Evolutionary conservation across 2,329 filamentous ascomycete species (phyloP), one percentile per base, ranked within the genome.

Genomic region (Diaporthe capsici): DNA sequence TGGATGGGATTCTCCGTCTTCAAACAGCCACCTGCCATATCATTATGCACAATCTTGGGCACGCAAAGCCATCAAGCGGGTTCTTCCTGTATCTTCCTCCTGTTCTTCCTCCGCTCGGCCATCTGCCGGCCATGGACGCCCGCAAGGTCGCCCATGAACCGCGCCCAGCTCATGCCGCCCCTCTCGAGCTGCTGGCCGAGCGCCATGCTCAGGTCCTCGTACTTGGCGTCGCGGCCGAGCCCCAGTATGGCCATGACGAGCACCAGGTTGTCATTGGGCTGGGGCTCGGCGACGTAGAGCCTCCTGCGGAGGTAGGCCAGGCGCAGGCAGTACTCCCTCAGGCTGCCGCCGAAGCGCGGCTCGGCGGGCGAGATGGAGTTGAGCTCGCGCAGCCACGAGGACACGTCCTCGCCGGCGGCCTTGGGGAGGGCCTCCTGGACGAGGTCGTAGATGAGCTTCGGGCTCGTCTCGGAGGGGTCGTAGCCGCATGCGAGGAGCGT

Each of bases 201-300:
- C 2, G 61, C 71, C 73, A 76, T 75, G 22, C 75, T 76, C 4
- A 74, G 39, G 4, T 60, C 73, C 70, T 76, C 73, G 44, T 75
- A 76, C n/a, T 58, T 57, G 28, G 31, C 37, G 28, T 74, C 74
- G 28, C 75, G 73, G 12, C 68, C 75, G 47, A 76, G 70, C 17
- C 55, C 75, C 63, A 76, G 55, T 44, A 76, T 74, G 7, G 73
- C 75, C 75, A 75, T 76, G 55, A 76, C 75, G 44, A 76, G 75
- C 47, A 76, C 75, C 63, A 76, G 60, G 55, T 75, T 76, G 17
- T 76, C 75, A 20, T 76, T 76, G 3, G 75, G 75, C 70, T 76
- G 75, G 37, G 75, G 75, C 73, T 76, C 75, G 8, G 75, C 70
- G 39, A 75, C 73, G 47, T 75, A 67, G 31, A 76, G 70, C 57